Evolutionary conservation across 1,284 basidiomycete species (phyloP), one percentile per base, ranked within the genome.

Genomic region (Hemileia vastatrix): DNA sequence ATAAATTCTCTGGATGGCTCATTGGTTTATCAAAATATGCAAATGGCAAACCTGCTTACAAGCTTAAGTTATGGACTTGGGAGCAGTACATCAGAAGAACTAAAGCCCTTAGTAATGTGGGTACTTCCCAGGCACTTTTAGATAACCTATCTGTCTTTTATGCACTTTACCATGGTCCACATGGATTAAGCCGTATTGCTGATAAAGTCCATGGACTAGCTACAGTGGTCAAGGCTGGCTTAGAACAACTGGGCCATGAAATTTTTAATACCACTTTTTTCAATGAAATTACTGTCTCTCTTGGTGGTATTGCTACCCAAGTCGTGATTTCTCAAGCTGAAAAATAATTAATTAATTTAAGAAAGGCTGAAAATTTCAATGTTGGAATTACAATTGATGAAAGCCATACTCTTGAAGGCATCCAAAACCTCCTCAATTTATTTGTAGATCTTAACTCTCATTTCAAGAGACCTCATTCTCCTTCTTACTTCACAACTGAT

Each of bases 131-230:
- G 77, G 92, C 90, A 0, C 83, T 96, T 18, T 85, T 96, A 36
- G 92, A 92, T 54, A 96, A 96, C 77, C 93, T 94, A 86, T 88
- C 92, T 13, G 89, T 90, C 45, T 94, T 95, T 91, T 95, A 93
- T 74, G 89, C 94, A 5, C 86, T 98, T 50, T 97, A 95, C 77
- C 95, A 98, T 74, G 94, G 94, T 19, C 90, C 95, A 1, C 81
- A 82, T 48, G 93, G 93, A 62, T 81, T 98, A 31, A 81, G 81
- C 67, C 83, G 84, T 58, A 97, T 97, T 68, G 93, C 92, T 32
- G 81, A 83, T 74, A 91, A 90, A 78, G 88, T 95, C 21, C 91
- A 97, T 77, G 82, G 84, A n/a, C 84, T 91, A 70, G 88, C 94
- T 0, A 84, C 86, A 64, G 81, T 92, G 61, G 83, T 97, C 69